A percentile compares a stretch with the other conserved stretches of the same genome.
These are phyloP conservation scores for Mortierella sp. DNA, from an alignment of 371 early-diverging fungal genomes.

Conservation along the genomic window DNA sequence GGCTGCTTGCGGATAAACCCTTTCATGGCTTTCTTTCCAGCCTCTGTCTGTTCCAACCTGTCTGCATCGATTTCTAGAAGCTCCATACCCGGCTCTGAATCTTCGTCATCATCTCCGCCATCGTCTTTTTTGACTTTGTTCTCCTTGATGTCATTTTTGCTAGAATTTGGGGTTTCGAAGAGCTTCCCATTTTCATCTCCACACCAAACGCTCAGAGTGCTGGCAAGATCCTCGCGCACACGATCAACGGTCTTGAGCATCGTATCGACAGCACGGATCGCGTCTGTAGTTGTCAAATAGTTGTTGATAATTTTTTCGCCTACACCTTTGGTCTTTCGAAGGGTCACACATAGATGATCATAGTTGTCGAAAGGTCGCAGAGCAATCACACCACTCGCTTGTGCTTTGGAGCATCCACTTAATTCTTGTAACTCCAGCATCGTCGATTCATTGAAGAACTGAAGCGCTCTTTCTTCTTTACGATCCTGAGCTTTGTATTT, in stretches of 20 bases:
- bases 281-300: slow-evolving; percentile 75
- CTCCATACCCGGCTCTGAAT: slow-evolving; percentile 32
- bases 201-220: slow-evolving; percentile 68
- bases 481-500: slow-evolving; percentile 38
- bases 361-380: slow-evolving; percentile 75
- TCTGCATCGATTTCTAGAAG: slow-evolving; percentile 38
- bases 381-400: slow-evolving; percentile 68
- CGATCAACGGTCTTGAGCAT: slow-evolving; percentile 75
- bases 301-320: slow-evolving; percentile 69
- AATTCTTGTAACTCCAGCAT: slow-evolving; percentile 74
- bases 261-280: slow-evolving; percentile 79
- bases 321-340: slow-evolving; percentile 70
- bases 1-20: slow-evolving; percentile 71
- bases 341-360: slow-evolving; percentile 63
- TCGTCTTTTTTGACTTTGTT: neutral
- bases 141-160: slow-evolving; percentile 1
- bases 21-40: slow-evolving; percentile 59
- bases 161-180: slow-evolving; percentile 18
- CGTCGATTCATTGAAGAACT: slow-evolving; percentile 76
- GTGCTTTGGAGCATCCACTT: slow-evolving; percentile 70
- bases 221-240: slow-evolving; percentile 65
- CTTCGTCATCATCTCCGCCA: slow-evolving; percentile 11
- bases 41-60: slow-evolving; percentile 32
- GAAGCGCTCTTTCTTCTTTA: slow-evolving; percentile 63
- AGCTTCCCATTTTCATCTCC: slow-evolving; percentile 45